Percentiles rank a stretch among this genome's conserved stretches.
Conservation (phyloP, 495 filamentous ascomycete species). For the Lasiosphaeria ovina region DNA sequence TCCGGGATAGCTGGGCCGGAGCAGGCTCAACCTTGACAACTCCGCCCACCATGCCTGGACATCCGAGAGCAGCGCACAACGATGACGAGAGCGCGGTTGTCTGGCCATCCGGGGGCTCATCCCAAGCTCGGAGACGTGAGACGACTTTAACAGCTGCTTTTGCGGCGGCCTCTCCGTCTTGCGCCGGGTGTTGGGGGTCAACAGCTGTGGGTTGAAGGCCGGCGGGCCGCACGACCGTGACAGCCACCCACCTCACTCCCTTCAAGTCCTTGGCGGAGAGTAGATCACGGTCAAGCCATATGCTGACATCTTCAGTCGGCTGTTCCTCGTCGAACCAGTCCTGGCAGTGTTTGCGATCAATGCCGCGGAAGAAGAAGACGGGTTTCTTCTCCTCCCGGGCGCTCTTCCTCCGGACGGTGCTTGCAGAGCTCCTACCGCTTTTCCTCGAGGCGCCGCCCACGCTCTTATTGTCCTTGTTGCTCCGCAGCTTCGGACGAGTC, state of each 20-base stretch:
- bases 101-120: constrained; percentile 77
- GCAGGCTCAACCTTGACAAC: constrained; percentile 77
- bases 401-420: constrained; percentile 62
- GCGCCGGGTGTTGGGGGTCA: constrained; percentile 70
- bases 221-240: constrained; percentile 77
- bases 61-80: constrained; percentile 68
- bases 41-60: constrained; percentile 75
- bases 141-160: constrained; percentile 68
- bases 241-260: constrained; percentile 67
- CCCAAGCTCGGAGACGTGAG: constrained; percentile 73
- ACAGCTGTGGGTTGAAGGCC: constrained; percentile 65
- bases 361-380: constrained; percentile 71
- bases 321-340: constrained; percentile 71
- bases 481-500: constrained; percentile 48
- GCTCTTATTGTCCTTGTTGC: constrained; percentile 63
- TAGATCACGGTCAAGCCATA: constrained; percentile 82
- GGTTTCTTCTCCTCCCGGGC: constrained; percentile 59
- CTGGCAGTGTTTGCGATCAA: constrained; percentile 62
- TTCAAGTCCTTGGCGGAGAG: constrained; percentile 65
- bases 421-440: constrained; percentile 71
- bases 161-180: constrained; percentile 56
- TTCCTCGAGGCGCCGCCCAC: constrained; percentile 63
- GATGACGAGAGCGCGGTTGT: constrained; percentile 74
- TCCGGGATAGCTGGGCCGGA: constrained; percentile 34
- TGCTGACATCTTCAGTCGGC: constrained; percentile 59